Percentiles rank a stretch among this genome's conserved stretches.
phyloP scores from a whole-genome alignment of 2,329 filamentous ascomycete genomes.

The Laburnicola sp. region DNA sequence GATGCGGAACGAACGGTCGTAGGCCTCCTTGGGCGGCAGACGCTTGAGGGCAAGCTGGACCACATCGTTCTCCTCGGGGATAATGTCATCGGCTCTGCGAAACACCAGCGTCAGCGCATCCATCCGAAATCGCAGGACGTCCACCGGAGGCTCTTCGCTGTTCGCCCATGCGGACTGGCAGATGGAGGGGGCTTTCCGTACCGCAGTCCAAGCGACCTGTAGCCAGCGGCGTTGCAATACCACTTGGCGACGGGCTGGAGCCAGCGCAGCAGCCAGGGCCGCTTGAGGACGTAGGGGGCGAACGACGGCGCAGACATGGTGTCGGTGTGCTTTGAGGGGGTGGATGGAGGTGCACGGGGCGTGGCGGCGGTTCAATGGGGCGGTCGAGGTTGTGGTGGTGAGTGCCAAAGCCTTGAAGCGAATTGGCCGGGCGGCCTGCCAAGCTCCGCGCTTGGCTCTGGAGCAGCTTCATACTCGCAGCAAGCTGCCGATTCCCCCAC shows the following conservation, averaged over 20 bases:
- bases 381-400: slow-evolving; percentile 20
- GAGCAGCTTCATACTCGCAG: slow-evolving; percentile 15
- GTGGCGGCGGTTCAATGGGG: slow-evolving; percentile 34
- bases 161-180: slow-evolving; percentile 2
- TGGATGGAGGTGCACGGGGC: slow-evolving; percentile 23
- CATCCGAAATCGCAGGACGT: slow-evolving; percentile 9
- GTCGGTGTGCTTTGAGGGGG: slow-evolving; percentile 26
- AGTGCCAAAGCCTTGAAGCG: slow-evolving; percentile 19
- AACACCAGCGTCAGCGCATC: slow-evolving; percentile 37
- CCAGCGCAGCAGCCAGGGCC: slow-evolving; percentile 81
- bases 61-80: slow-evolving; percentile 86
- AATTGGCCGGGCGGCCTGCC: slow-evolving; percentile 16
- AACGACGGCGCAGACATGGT: slow-evolving; percentile 72
- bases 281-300: slow-evolving; percentile 75
- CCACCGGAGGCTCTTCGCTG: slow-evolving; percentile 1
- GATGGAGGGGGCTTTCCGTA: slow-evolving; percentile 51
- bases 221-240: slow-evolving; percentile 88
- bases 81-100: slow-evolving; percentile 85
- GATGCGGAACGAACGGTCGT: slow-evolving; percentile 97
- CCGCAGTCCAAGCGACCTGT: slow-evolving; percentile 90
- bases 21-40: slow-evolving; percentile 84
- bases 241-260: slow-evolving; percentile 82
- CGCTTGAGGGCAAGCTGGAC: slow-evolving; percentile 89
- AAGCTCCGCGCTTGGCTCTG: slow-evolving; percentile 12
- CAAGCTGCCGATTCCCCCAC: slow-evolving; percentile 14